Evolutionary conservation across 257 asterid genomes (phyloP).

Genomic region (Thymus mandschuricus): DNA sequence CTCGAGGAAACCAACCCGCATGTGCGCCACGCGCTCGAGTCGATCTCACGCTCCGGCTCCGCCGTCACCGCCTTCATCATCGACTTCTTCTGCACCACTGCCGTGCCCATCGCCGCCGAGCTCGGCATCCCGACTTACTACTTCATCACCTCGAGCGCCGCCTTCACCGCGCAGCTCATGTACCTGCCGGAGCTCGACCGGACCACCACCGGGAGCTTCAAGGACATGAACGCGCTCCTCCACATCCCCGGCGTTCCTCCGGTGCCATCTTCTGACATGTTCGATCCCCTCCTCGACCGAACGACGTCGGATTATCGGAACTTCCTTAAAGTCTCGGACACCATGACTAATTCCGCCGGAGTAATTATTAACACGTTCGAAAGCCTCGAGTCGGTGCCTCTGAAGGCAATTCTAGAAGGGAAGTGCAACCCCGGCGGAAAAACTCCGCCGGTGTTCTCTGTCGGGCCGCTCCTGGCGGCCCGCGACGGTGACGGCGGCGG

Average conservation of each 20-base stretch:
- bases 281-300: too few species aligned
- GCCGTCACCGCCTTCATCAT: slow-evolving; percentile 1
- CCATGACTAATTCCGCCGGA: slow-evolving; percentile 38
- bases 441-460: slow-evolving; percentile 54
- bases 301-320: slow-evolving; percentile 23
- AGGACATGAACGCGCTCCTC: too few species aligned
- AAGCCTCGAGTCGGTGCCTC: slow-evolving; percentile 31
- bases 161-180: slow-evolving; percentile 38
- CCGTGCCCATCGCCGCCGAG: slow-evolving; percentile 34
- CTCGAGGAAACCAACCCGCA: slow-evolving; percentile 43
- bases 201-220: too few species aligned
- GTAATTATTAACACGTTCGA: slow-evolving; percentile 54
- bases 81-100: slow-evolving; percentile 44
- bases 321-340: slow-evolving; percentile 25
- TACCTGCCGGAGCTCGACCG: slow-evolving; percentile 34
- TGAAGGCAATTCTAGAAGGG: slow-evolving; percentile 39
- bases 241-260: too few species aligned
- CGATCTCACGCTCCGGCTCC: slow-evolving; percentile 28
- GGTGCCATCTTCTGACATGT: too few species aligned
- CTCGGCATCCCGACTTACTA: slow-evolving; percentile 46
- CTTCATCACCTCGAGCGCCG: slow-evolving; percentile 55
- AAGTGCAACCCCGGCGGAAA: slow-evolving; percentile 40
- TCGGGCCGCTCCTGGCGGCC: slow-evolving; percentile 57
- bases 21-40: slow-evolving; percentile 47
- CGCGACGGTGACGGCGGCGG: neutral